These are phyloP conservation scores for Achaetomiella virescens DNA, from an alignment of 495 filamentous ascomycete genomes.

Conservation along the genomic window DNA sequence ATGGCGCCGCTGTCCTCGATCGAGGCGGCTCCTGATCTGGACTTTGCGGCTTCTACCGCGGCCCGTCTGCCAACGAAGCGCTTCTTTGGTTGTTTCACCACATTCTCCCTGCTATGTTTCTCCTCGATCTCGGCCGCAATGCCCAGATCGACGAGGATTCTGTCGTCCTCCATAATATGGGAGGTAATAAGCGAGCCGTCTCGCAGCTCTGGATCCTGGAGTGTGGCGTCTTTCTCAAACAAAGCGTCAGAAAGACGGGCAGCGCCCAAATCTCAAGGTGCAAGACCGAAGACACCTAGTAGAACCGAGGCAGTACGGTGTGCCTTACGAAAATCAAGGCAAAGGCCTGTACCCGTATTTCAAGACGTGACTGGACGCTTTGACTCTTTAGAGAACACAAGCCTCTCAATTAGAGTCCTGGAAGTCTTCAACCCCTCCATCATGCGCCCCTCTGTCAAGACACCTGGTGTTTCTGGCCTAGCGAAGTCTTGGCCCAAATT, in stretches of 20 bases:
- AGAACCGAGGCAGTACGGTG: no score
- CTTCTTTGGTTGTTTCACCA: constrained; percentile 59
- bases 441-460: background rate
- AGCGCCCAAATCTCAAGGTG: no score
- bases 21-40: constrained; percentile 39
- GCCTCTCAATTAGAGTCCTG: background rate
- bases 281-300: no score
- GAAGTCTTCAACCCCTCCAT: background rate
- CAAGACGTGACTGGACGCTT: no score
- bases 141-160: constrained; percentile 45
- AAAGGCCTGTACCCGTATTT: no score
- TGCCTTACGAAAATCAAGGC: no score
- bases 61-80: constrained; percentile 69
- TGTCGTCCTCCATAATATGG: constrained; percentile 49
- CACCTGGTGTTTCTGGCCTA: background rate
- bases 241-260: no score
- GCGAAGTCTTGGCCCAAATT: background rate
- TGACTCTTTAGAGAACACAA: background rate
- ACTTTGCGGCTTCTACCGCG: constrained; percentile 45
- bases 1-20: constrained; percentile 62
- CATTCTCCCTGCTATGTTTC: constrained; percentile 31
- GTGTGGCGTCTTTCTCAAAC: no score
- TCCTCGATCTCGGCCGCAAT: constrained; percentile 51
- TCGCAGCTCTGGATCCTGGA: background rate
- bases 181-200: background rate